Conservation (phyloP, 495 filamentous ascomycete genomes). For the Penicillium herquei region DNA sequence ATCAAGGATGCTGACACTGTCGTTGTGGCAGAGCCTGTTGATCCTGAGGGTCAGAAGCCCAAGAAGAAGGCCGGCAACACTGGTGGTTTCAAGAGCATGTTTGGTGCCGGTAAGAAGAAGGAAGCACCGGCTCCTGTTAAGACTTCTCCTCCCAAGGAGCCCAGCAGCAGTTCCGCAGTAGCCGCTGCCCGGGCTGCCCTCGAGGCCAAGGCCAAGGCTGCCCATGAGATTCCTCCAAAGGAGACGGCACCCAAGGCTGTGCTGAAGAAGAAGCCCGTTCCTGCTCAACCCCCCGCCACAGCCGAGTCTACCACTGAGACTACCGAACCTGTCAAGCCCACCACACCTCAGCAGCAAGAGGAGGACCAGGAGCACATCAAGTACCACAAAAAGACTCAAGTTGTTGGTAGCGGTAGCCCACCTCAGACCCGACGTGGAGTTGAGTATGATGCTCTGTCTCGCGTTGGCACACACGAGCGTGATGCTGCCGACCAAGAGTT, state of each 20-base stretch:
- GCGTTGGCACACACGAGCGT: slow-evolving; percentile 64
- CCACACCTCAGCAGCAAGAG: slow-evolving; percentile 5
- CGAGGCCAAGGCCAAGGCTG: slow-evolving; percentile 40
- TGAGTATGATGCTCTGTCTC: slow-evolving; percentile 56
- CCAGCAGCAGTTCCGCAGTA: slow-evolving; percentile 31
- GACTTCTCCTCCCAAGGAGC: slow-evolving; percentile 25
- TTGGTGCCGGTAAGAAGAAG: slow-evolving; percentile 44
- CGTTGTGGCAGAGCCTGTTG: slow-evolving; percentile 21
- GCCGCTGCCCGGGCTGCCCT: slow-evolving; percentile 53
- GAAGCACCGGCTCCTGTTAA: slow-evolving; percentile 29
- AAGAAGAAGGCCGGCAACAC: slow-evolving; percentile 49
- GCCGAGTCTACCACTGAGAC: slow-evolving; percentile 16
- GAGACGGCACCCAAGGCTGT: slow-evolving; percentile 22
- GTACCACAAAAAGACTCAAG: slow-evolving; percentile 17
- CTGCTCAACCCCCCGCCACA: slow-evolving; percentile 16
- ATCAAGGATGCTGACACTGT: slow-evolving; percentile 22
- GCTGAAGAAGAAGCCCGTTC: slow-evolving; percentile 37
- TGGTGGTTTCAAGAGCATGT: slow-evolving; percentile 49
- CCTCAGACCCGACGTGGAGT: slow-evolving; percentile 49
- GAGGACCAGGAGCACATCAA: slow-evolving; percentile 3
- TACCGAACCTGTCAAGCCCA: slow-evolving; percentile 10
- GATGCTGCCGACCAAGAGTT: slow-evolving; percentile 68
- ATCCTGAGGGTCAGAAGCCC: slow-evolving; percentile 34
- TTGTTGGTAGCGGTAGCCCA: slow-evolving; percentile 28
- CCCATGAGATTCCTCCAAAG: slow-evolving; percentile 28